Evolutionary conservation across 164 flowering plant species (phyloP), one percentile per base, ranked within the genome.

Genomic region (Berberis thunbergii): DNA sequence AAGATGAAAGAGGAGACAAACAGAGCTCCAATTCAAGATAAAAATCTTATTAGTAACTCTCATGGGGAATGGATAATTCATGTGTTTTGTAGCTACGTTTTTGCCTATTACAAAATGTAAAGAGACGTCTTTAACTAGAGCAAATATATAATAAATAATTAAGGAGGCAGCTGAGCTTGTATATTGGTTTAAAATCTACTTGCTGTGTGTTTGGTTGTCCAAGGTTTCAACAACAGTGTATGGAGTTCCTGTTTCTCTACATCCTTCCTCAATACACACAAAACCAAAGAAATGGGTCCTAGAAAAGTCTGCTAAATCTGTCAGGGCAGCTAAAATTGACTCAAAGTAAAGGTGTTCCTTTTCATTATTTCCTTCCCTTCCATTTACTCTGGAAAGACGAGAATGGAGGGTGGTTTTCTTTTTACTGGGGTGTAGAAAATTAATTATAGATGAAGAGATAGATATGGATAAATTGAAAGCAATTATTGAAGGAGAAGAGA

Each of bases 91-190:
- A 26, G 26, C 26, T 26, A 26, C 26, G n/a, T n/a, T n/a, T n/a
- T n/a, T n/a, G n/a, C n/a, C n/a, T n/a, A n/a, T n/a, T 50, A 10
- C 49, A 7, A 26, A 26, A 26, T 26, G 26, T 26, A 26, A 26
- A 26, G 76, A 80, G 74, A 72, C 84, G 84, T 80, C 75, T 72
- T 75, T 75, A 75, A 75, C 81, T 68, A 67, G 39, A 58, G 73
- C 67, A 79, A 52, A 75, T 41, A n/a, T n/a, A 58, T 53, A 39
- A 2, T 59, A 48, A 26, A n/a, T 53, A 41, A 10, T 39, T 1
- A 46, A 42, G 74, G 59, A 58, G 67, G 80, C 73, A 54, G 54
- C 7, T 43, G 7, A 8, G 74, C 48, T 44, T 45, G 11, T 42
- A 38, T 39, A 41, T 41, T 41, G 11, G 42, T 7, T 40, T 41